Evolutionary conservation across 1,139 yeast genomes (phyloP), one percentile per base, ranked within the genome.

Genomic region (Hemisphaericaspora xylanilytica): DNA sequence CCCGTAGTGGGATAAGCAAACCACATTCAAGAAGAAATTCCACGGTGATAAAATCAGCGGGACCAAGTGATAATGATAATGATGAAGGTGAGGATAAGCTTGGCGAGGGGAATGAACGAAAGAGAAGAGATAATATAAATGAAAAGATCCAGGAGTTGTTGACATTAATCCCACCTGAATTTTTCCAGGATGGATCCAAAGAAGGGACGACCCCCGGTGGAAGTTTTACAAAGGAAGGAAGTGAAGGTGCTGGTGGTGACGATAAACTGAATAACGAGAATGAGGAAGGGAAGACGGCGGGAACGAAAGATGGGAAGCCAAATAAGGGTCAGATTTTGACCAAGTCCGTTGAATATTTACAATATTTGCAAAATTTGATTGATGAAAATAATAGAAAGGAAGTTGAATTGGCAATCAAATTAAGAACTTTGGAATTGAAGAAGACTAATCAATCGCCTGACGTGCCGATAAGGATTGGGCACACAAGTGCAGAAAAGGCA

Each of bases 241-340:
- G 22, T 7, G 39, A 33, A 8, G 36, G 37, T 10, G 40, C 39
- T 0, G 35, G 33, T 20, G 37, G 33, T 20, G 37, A 31, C 21
- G 48, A 44, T 9, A 43, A 46, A 32, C 46, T 44, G 15, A 52
- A 51, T 9, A 56, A 49, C 13, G 55, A 55, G 16, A 65, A 62
- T 16, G 62, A 65, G 2, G 48, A 50, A 27, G 64, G 61, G 18
- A 59, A 63, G 1, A 64, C 65, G 0, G 70, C 82, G 11, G 86
- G 89, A 3, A 79, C 89, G 3, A 85, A 85, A 48, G 96, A 87
- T 53, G 96, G 95, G 3, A 84, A 84, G 50, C 97, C 97, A 1
- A 89, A 89, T 56, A 90, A 90, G 64, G 97, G 97, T 2, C 95
- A 89, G 51, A 86, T 90, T 9, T 67, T 90, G 46, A 77, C 89